Percentiles rank a stretch among this genome's conserved stretches.
phyloP scores from a whole-genome alignment of 129 eudicot species.

The Cynara cardunculus region DNA sequence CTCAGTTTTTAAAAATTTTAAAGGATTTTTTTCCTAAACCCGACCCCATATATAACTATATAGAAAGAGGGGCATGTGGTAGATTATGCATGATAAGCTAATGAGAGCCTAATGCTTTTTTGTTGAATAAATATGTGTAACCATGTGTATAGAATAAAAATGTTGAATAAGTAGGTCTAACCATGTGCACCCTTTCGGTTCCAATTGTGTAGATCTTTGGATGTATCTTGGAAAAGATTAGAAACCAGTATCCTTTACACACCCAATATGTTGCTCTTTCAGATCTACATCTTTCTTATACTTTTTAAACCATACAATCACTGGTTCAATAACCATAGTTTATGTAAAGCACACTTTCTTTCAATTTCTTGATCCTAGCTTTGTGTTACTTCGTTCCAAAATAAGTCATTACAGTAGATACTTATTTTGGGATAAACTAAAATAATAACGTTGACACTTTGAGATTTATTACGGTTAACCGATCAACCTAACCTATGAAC shows the following conservation, averaged over 20 bases:
- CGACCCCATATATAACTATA: too few relatives aligned
- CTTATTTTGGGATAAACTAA: too few relatives aligned
- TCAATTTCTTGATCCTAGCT: too few relatives aligned
- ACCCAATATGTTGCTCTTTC: conserved; percentile 7
- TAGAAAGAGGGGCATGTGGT: neutral
- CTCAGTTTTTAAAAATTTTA: too few relatives aligned
- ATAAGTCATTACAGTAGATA: too few relatives aligned
- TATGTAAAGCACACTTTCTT: neutral
- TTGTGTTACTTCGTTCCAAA: too few relatives aligned
- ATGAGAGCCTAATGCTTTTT: neutral
- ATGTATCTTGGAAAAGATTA: conserved; percentile 22
- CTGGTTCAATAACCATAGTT: conserved; percentile 2
- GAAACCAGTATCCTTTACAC: conserved; percentile 14
- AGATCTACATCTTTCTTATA: conserved; percentile 20
- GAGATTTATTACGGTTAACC: too few relatives aligned
- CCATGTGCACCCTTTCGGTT: conserved; percentile 28
- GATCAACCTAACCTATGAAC: too few relatives aligned
- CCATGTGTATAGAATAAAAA: conserved; percentile 14
- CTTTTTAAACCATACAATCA: neutral
- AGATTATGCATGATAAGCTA: neutral
- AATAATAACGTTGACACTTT: too few relatives aligned
- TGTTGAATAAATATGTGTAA: neutral
- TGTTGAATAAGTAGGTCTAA: conserved; percentile 15
- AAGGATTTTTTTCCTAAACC: too few relatives aligned
- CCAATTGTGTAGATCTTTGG: conserved; percentile 19